These are phyloP conservation scores for Leptodontidium sp. DNA, from an alignment of 2,329 filamentous ascomycete genomes.

Conservation along the genomic window DNA sequence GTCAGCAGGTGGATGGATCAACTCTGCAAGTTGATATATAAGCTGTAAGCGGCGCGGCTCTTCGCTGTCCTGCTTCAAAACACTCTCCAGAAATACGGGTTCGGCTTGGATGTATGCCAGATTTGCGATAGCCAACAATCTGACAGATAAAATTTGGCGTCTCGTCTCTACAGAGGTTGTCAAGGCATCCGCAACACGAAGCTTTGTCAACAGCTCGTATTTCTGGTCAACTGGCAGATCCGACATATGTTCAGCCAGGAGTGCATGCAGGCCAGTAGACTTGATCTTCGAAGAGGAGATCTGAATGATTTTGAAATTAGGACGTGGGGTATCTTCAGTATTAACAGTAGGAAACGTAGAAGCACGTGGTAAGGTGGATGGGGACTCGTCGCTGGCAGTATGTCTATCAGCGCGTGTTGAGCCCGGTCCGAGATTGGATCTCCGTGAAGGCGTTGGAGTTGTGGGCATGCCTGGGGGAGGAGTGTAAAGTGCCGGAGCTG, in stretches of 20 bases:
- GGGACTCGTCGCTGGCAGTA: conserved; percentile 48
- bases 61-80: conserved; percentile 87
- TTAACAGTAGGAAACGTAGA: conserved; percentile 29
- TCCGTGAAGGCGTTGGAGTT: conserved; percentile 47
- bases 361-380: conserved; percentile 43
- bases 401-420: conserved; percentile 43
- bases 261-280: conserved; percentile 61
- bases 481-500: conserved; percentile 45
- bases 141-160: conserved; percentile 79
- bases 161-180: conserved; percentile 70
- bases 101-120: conserved; percentile 90
- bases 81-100: conserved; percentile 81
- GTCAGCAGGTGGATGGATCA: conserved; percentile 83
- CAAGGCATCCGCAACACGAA: conserved; percentile 85
- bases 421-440: conserved; percentile 47
- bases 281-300: conserved; percentile 64
- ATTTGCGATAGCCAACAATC: conserved; percentile 88
- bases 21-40: conserved; percentile 88
- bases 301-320: conserved; percentile 45
- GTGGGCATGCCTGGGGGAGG: conserved; percentile 42
- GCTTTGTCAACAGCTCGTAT: conserved; percentile 85
- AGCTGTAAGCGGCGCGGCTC: conserved; percentile 90
- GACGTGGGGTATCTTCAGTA: conserved; percentile 40
- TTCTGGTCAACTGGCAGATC: conserved; percentile 76
- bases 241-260: conserved; percentile 62